phyloP scores from a whole-genome alignment of 805 yeast species.

The Saccharomycopsis sp. region DNA sequence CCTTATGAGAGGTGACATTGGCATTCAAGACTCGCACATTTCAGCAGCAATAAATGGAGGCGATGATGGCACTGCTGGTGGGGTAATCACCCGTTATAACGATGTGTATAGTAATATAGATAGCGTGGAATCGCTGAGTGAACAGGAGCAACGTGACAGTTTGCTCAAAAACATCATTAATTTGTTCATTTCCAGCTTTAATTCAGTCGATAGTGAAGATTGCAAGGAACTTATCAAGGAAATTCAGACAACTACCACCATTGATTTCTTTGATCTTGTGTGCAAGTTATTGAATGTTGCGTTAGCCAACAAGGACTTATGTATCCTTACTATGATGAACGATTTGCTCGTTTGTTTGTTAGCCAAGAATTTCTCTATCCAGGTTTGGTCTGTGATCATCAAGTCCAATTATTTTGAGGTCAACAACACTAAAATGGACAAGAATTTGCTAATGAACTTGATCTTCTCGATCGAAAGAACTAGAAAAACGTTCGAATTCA shows the following conservation, averaged over 20 bases:
- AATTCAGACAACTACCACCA: constrained; percentile 10
- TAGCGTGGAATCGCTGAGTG: background rate
- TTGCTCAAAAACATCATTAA: constrained; percentile 6
- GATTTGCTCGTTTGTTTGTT: constrained; percentile 8
- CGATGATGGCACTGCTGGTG: constrained; percentile 36
- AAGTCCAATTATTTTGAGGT: constrained; percentile 58
- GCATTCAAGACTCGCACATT: background rate
- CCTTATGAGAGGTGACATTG: constrained; percentile 28
- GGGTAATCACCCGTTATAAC: constrained; percentile 36
- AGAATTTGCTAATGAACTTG: constrained; percentile 46
- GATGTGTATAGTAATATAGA: constrained; percentile 49
- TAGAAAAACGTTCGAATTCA: constrained; percentile 58
- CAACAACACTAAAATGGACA: constrained; percentile 8
- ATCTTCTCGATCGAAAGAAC: constrained; percentile 71
- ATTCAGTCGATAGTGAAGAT: background rate
- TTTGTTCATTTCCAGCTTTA: constrained; percentile 7
- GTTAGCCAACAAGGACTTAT: constrained; percentile 8
- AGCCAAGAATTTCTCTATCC: constrained; percentile 41
- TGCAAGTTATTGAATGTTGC: constrained; percentile 11
- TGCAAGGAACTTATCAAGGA: constrained; percentile 6
- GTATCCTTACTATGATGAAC: constrained; percentile 6
- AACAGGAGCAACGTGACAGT: background rate
- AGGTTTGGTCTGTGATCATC: constrained; percentile 75
- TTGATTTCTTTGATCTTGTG: constrained; percentile 23
- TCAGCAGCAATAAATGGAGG: constrained; percentile 30